Conservation (phyloP, 495 filamentous ascomycete genomes). For the Xylaria castorea region DNA sequence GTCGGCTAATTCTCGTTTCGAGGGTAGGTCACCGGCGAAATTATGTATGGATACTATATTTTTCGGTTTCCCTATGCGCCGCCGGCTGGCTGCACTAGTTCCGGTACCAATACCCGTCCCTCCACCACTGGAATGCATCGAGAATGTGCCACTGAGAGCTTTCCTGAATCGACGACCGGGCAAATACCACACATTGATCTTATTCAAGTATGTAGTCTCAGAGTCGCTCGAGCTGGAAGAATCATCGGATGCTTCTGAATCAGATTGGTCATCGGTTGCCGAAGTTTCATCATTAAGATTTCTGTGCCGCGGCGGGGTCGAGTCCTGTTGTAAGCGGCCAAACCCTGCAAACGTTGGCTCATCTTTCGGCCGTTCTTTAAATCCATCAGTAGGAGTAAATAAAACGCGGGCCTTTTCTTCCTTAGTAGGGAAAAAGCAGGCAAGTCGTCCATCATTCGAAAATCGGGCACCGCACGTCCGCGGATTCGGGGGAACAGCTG, state of each 20-base stretch:
- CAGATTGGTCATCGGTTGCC: constrained; percentile 53
- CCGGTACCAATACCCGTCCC: constrained; percentile 61
- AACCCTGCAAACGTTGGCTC: constrained; percentile 85
- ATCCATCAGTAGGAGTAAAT: constrained; percentile 63
- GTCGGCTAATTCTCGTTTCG: constrained; percentile 75
- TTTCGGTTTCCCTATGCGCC: constrained; percentile 51
- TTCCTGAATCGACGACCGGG: constrained; percentile 53
- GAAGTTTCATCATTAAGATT: constrained; percentile 59
- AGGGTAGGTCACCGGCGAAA: constrained; percentile 70
- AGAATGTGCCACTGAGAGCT: constrained; percentile 55
- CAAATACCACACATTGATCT: constrained; percentile 54
- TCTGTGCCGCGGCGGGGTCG: constrained; percentile 52
- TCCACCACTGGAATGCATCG: constrained; percentile 56
- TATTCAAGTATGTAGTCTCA: constrained; percentile 67
- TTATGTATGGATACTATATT: constrained; percentile 74
- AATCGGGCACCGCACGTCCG: constrained; percentile 78
- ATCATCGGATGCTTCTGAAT: constrained; percentile 70
- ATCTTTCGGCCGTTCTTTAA: constrained; percentile 66
- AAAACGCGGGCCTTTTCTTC: constrained; percentile 70
- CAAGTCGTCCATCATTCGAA: constrained; percentile 76
- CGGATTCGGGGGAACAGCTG: constrained; percentile 78
- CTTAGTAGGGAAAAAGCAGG: constrained; percentile 88
- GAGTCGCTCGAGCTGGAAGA: constrained; percentile 74
- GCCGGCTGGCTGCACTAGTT: constrained; percentile 54
- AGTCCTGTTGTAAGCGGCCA: constrained; percentile 70